Evolutionary conservation across 73 alveolate species (phyloP).

Genomic region (Strombidium stylifer): DNA sequence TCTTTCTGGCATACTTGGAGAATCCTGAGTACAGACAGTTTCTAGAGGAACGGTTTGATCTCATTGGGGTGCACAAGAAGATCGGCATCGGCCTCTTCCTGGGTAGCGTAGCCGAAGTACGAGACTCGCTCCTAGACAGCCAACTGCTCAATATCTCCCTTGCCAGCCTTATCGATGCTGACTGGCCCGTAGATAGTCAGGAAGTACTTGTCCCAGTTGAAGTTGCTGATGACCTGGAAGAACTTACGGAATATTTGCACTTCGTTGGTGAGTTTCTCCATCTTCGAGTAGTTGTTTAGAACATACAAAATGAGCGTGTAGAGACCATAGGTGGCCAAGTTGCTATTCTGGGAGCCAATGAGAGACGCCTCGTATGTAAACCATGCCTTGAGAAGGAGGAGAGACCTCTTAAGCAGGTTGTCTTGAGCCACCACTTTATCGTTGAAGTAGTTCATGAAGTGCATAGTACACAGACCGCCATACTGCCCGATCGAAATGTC

Average conservation of each 20-base stretch:
- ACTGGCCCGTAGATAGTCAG: slow-evolving; percentile 62
- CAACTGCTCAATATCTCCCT: slow-evolving; percentile 13
- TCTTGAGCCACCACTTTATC: slow-evolving; percentile 62
- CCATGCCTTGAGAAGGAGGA: slow-evolving; percentile 84
- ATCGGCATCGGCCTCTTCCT: neutral
- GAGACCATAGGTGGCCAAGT: slow-evolving; percentile 83
- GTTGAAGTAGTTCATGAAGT: slow-evolving; percentile 74
- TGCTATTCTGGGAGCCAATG: slow-evolving; percentile 81
- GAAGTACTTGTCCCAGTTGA: slow-evolving; percentile 76
- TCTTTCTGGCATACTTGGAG: too few relatives aligned
- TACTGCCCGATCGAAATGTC: slow-evolving; percentile 85
- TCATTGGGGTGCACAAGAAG: too few relatives aligned
- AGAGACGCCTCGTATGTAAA: slow-evolving; percentile 78
- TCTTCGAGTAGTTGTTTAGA: slow-evolving; percentile 65
- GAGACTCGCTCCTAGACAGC: slow-evolving; percentile 13
- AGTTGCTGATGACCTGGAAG: slow-evolving; percentile 64
- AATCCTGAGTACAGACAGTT: too few relatives aligned
- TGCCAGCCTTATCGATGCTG: slow-evolving; percentile 5
- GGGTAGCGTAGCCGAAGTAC: slow-evolving; percentile 5
- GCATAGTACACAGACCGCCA: slow-evolving; percentile 79
- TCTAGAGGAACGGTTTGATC: too few relatives aligned
- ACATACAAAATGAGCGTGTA: slow-evolving; percentile 75
- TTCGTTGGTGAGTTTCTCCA: slow-evolving; percentile 74
- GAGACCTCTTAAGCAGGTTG: slow-evolving; percentile 73
- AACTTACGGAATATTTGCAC: slow-evolving; percentile 71